Percentiles rank a stretch among this genome's conserved stretches.
Conservation (phyloP, 768 basidiomycete species). For the Boletus edulis region DNA sequence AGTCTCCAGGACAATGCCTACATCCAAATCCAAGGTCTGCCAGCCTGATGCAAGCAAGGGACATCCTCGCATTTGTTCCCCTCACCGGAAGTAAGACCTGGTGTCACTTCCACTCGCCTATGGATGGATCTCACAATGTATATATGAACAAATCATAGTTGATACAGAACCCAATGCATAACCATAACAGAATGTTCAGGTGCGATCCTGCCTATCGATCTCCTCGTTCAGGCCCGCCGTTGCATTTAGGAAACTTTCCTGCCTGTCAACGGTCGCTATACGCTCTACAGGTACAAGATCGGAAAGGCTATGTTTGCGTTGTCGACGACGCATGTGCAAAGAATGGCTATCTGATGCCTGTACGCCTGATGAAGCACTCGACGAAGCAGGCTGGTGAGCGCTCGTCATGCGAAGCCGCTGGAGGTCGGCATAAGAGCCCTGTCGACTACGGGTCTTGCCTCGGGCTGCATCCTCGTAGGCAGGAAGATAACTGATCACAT, state of each 20-base stretch:
- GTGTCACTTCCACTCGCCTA: slow-evolving; percentile 15
- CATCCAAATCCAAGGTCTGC: slow-evolving; percentile 40
- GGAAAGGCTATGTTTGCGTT: slow-evolving; percentile 61
- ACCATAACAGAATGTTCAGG: slow-evolving; percentile 17
- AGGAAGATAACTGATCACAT: slow-evolving; percentile 70
- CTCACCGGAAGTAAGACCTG: slow-evolving; percentile 16
- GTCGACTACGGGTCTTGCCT: slow-evolving; percentile 55
- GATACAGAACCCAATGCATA: slow-evolving; percentile 18
- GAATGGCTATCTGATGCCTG: slow-evolving; percentile 36
- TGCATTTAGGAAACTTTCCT: slow-evolving; percentile 58
- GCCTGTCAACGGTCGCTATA: slow-evolving; percentile 56
- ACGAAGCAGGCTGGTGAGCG: slow-evolving; percentile 8
- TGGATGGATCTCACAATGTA: slow-evolving; percentile 27
- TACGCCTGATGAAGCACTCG: slow-evolving; percentile 14
- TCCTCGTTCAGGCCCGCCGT: slow-evolving; percentile 71
- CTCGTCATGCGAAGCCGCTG: slow-evolving; percentile 56
- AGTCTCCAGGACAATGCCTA: slow-evolving; percentile 39
- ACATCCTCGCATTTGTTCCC: background rate
- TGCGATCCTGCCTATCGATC: slow-evolving; percentile 36
- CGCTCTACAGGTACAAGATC: slow-evolving; percentile 62
- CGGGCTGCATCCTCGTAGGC: slow-evolving; percentile 43
- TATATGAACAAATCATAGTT: slow-evolving; percentile 24
- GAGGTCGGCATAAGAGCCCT: slow-evolving; percentile 79
- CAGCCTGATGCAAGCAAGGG: slow-evolving; percentile 21
- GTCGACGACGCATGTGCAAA: slow-evolving; percentile 49